A percentile compares a stretch with the other conserved stretches of the same genome.
phyloP scores from a whole-genome alignment of 2,329 filamentous ascomycete species.

The Ampelomyces quisqualis region DNA sequence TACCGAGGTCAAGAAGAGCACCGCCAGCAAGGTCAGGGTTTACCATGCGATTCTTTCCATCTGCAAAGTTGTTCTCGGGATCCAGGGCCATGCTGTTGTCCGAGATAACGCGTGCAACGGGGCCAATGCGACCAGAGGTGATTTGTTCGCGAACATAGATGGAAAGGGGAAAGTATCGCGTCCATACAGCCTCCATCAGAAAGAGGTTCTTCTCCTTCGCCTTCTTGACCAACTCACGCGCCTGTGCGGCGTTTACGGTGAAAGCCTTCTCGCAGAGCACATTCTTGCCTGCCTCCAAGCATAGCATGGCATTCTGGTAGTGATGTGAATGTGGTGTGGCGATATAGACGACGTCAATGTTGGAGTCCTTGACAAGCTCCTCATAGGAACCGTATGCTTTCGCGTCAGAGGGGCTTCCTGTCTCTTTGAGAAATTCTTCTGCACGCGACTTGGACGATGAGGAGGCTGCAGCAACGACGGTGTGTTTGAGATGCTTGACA shows the following conservation, averaged over 20 bases:
- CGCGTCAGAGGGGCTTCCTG: slow-evolving; percentile 67
- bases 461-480: slow-evolving; percentile 76
- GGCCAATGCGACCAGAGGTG: slow-evolving; percentile 55
- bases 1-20: slow-evolving; percentile 78
- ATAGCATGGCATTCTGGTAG: slow-evolving; percentile 88
- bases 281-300: slow-evolving; percentile 78
- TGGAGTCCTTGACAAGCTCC: slow-evolving; percentile 74
- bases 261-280: slow-evolving; percentile 91
- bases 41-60: slow-evolving; percentile 69
- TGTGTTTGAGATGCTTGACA: slow-evolving; percentile 72
- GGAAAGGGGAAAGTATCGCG: slow-evolving; percentile 81
- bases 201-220: slow-evolving; percentile 66
- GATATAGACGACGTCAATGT: slow-evolving; percentile 84
- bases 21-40: slow-evolving; percentile 82
- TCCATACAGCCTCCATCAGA: slow-evolving; percentile 72
- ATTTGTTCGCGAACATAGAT: slow-evolving; percentile 71
- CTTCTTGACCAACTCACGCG: slow-evolving; percentile 68
- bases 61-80: slow-evolving; percentile 57
- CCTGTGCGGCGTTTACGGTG: slow-evolving; percentile 78
- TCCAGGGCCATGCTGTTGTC: slow-evolving; percentile 62
- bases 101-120: slow-evolving; percentile 58
- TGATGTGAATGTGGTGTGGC: slow-evolving; percentile 91
- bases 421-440: slow-evolving; percentile 68
- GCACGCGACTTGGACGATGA: slow-evolving; percentile 71
- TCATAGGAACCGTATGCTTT: slow-evolving; percentile 78